Conservation (phyloP, 257 asterid species). For the Ehretia macrophylla region DNA sequence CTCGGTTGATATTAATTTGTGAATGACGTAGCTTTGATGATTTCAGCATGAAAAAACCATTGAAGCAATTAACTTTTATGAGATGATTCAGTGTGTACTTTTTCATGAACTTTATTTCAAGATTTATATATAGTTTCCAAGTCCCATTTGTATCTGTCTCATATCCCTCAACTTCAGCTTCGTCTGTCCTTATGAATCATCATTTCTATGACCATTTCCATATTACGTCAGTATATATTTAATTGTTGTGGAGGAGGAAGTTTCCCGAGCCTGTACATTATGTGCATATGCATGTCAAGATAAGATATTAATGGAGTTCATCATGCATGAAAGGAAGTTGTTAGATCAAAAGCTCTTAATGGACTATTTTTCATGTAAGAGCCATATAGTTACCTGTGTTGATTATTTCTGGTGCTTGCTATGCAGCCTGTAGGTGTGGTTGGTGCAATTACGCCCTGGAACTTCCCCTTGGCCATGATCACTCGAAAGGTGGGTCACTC, state of each 20-base stretch:
- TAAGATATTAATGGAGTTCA: background rate
- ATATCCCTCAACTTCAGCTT: background rate
- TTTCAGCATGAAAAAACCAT: too few relatives aligned
- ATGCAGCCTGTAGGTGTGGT: slow-evolving; percentile 98
- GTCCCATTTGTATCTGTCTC: background rate
- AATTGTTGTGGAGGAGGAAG: background rate
- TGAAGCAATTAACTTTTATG: too few relatives aligned
- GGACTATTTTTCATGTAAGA: background rate
- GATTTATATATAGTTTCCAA: too few relatives aligned
- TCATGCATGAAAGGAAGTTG: background rate
- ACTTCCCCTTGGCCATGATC: slow-evolving; percentile 97
- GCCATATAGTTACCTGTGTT: background rate
- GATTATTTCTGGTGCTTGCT: slow-evolving; percentile 8
- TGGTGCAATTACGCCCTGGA: slow-evolving; percentile 97
- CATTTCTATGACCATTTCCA: background rate
- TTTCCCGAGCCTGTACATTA: background rate
- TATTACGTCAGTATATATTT: background rate
- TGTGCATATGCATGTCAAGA: slow-evolving; percentile 7
- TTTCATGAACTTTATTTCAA: too few relatives aligned
- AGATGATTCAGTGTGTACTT: too few relatives aligned
- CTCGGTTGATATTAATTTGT: too few relatives aligned
- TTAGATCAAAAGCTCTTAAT: background rate
- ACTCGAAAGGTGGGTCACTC: slow-evolving; percentile 70
- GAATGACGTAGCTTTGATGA: too few relatives aligned
- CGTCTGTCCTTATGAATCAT: background rate